Percentiles rank a stretch among this genome's conserved stretches.
phyloP scores from a whole-genome alignment of 2,329 filamentous ascomycete species.

The Fusarium drepaniforme region DNA sequence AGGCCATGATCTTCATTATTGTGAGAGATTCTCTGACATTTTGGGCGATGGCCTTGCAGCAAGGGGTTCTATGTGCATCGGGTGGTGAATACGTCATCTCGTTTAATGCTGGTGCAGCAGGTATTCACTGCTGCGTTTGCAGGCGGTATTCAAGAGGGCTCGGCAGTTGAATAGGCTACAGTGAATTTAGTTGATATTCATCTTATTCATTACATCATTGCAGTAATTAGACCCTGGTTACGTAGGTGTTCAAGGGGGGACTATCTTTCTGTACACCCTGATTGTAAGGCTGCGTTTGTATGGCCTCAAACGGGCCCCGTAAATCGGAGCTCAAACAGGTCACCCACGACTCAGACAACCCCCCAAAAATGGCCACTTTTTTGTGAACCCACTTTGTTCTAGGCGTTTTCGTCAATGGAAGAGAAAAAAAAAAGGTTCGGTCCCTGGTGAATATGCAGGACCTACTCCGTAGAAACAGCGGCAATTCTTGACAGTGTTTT shows the following conservation, averaged over 20 bases:
- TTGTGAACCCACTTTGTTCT: constrained; percentile 36
- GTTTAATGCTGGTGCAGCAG: not conserved
- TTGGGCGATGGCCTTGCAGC: constrained; percentile 14
- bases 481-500: constrained; percentile 14
- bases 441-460: not conserved
- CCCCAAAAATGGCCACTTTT: not conserved
- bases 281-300: not conserved
- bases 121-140: not conserved
- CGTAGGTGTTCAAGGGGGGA: not conserved
- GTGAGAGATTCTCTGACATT: constrained; percentile 22
- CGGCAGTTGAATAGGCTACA: not conserved
- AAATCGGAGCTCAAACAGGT: constrained; percentile 24
- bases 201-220: not conserved
- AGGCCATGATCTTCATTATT: constrained; percentile 22
- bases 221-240: not conserved
- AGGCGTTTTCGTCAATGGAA: constrained; percentile 29
- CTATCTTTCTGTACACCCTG: not conserved
- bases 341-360: not conserved
- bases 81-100: constrained; percentile 21
- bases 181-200: not conserved
- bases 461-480: not conserved
- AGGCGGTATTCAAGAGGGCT: not conserved
- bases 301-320: constrained; percentile 5
- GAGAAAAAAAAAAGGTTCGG: not conserved
- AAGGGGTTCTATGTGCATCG: constrained; percentile 8